phyloP scores from a whole-genome alignment of 306 rosid genomes.

The Ammopiptanthus mongolicus region DNA sequence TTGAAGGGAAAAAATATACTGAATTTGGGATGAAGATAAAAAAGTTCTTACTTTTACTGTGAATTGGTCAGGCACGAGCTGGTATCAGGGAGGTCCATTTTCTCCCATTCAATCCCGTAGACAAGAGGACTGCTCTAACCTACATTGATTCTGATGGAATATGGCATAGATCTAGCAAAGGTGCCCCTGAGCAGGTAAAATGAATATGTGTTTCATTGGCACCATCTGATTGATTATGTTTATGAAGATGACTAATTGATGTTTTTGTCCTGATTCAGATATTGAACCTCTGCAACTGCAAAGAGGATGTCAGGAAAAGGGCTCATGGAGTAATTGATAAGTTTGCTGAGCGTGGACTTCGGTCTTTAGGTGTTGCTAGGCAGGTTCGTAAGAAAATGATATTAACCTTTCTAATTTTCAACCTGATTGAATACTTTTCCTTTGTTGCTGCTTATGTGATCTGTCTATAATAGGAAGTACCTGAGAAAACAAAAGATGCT shows the following conservation, averaged over 20 bases:
- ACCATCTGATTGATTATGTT: not conserved
- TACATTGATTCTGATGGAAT: slow-evolving; percentile 81
- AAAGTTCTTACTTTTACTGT: not conserved
- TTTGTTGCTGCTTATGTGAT: slow-evolving; percentile 14
- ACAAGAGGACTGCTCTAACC: slow-evolving; percentile 96
- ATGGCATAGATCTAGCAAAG: slow-evolving; percentile 96
- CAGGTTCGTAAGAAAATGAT: slow-evolving; percentile 53
- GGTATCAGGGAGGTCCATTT: slow-evolving; percentile 92
- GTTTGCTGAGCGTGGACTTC: slow-evolving; percentile 97
- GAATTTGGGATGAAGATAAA: not conserved
- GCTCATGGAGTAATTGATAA: slow-evolving; percentile 76
- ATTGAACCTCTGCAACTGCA: slow-evolving; percentile 82
- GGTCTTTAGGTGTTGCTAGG: slow-evolving; percentile 93
- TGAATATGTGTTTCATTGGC: slow-evolving; percentile 24
- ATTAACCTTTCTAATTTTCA: not conserved
- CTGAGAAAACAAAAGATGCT: slow-evolving; percentile 78
- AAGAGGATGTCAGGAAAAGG: slow-evolving; percentile 68
- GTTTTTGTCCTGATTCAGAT: slow-evolving; percentile 46
- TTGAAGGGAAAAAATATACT: not conserved
- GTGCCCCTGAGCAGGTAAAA: slow-evolving; percentile 98
- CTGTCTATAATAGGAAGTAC: slow-evolving; percentile 54
- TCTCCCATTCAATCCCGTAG: slow-evolving; percentile 96
- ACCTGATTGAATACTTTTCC: not conserved
- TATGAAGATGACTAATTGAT: not conserved
- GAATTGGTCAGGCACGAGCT: slow-evolving; percentile 77